Evolutionary conservation across 2,329 filamentous ascomycete species (phyloP).

Genomic region (Lecanosticta acicola): DNA sequence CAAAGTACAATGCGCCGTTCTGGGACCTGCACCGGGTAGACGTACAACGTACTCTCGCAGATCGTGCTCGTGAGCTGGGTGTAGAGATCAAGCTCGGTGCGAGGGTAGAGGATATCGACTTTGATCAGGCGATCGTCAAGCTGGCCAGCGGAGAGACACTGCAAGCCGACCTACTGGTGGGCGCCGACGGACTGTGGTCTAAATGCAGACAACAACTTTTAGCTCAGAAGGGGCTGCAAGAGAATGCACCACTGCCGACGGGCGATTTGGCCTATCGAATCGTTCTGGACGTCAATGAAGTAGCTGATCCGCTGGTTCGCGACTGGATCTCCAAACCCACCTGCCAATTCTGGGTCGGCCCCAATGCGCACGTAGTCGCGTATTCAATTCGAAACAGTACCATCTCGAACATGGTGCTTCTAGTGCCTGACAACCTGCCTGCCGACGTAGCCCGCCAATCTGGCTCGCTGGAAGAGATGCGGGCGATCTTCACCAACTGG

Average conservation of each 20-base stretch:
- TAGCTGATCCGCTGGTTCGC: conserved; percentile 47
- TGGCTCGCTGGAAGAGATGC: conserved; percentile 58
- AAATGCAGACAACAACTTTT: conserved; percentile 48
- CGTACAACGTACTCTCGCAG: conserved; percentile 50
- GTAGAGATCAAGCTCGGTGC: conserved; percentile 48
- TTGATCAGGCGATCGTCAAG: conserved; percentile 41
- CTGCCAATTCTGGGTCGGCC: conserved; percentile 60
- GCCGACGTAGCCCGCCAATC: conserved; percentile 46
- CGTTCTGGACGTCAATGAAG: conserved; percentile 49
- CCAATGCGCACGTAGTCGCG: conserved; percentile 55
- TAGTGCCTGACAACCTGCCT: conserved; percentile 60
- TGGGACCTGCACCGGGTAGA: conserved; percentile 59
- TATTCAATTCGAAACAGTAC: conserved; percentile 56
- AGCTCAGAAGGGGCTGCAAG: conserved; percentile 31
- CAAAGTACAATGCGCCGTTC: conserved; percentile 54
- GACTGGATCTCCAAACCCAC: conserved; percentile 50
- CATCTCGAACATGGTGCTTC: conserved; percentile 61
- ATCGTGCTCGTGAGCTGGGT: conserved; percentile 49
- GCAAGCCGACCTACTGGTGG: conserved; percentile 54
- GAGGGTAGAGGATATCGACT: conserved; percentile 45
- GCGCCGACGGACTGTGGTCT: conserved; percentile 61
- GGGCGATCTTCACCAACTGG: conserved; percentile 55
- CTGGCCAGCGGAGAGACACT: conserved; percentile 39
- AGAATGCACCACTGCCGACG: conserved; percentile 50
- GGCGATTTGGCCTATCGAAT: conserved; percentile 63